Conservation (phyloP, 1,139 yeast species). For the Hansenula sp. region DNA sequence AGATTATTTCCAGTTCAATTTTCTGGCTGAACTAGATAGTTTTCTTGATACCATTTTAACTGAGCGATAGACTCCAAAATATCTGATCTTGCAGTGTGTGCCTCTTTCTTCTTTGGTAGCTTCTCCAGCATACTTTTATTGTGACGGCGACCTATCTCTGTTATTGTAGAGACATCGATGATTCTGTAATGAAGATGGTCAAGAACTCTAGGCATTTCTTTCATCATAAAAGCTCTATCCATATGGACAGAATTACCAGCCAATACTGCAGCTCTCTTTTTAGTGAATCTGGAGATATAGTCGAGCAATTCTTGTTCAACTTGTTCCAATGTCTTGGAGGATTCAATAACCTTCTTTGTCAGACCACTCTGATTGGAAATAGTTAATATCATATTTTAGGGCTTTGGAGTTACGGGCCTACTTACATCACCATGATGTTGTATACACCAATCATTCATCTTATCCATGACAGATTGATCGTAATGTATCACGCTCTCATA, state of each 20-base stretch:
- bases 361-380: constrained; percentile 69
- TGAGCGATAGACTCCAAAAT: constrained; percentile 86
- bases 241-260: constrained; percentile 94
- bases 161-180: constrained; percentile 81
- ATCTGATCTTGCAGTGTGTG: constrained; percentile 87
- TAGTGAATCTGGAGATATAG: constrained; percentile 56
- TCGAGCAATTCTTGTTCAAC: constrained; percentile 64
- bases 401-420: no score
- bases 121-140: constrained; percentile 56
- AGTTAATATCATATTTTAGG: no score
- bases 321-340: constrained; percentile 47
- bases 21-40: constrained; percentile 41
- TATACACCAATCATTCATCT: constrained; percentile 85
- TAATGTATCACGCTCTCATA: constrained; percentile 81
- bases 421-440: constrained; percentile 58
- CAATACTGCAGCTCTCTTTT: constrained; percentile 55
- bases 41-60: constrained; percentile 68
- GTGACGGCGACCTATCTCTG: constrained; percentile 78
- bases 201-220: constrained; percentile 75
- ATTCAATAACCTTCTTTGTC: constrained; percentile 59
- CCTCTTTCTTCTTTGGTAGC: constrained; percentile 59
- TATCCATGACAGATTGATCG: constrained; percentile 58
- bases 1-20: not conserved
- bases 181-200: constrained; percentile 79
- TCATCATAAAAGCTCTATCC: constrained; percentile 82